phyloP scores from a whole-genome alignment of 2,329 filamentous ascomycete genomes.

The Elsinoe batatas region DNA sequence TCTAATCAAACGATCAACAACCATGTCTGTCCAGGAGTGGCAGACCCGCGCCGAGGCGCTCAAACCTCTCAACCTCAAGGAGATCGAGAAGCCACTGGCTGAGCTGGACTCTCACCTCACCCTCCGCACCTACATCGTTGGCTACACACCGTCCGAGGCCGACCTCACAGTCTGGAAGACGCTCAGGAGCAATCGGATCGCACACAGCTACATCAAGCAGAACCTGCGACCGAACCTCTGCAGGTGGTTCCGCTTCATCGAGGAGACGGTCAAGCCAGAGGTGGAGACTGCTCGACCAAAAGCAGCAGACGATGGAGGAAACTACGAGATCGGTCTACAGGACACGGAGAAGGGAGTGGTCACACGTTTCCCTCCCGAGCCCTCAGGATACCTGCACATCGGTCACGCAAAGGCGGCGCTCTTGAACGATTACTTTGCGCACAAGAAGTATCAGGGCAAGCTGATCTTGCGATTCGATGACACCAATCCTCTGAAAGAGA shows the following conservation, averaged over 20 bases:
- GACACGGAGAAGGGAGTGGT: conserved; percentile 84
- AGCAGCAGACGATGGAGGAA: conserved; percentile 70
- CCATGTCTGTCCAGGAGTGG: conserved; percentile 43
- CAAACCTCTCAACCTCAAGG: conserved; percentile 64
- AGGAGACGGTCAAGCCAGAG: conserved; percentile 63
- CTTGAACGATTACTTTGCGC: conserved; percentile 93
- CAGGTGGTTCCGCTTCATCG: conserved; percentile 81
- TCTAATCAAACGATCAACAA: background rate
- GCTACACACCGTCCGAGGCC: conserved; percentile 64
- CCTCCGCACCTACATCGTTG: conserved; percentile 75
- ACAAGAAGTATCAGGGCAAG: conserved; percentile 84
- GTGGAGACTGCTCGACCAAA: conserved; percentile 42
- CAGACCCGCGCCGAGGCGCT: conserved; percentile 43
- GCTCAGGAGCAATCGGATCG: conserved; percentile 75
- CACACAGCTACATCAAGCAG: conserved; percentile 69
- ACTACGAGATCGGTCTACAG: conserved; percentile 78
- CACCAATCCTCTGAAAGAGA: conserved; percentile 95
- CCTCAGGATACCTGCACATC: conserved; percentile 90
- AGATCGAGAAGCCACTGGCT: conserved; percentile 62
- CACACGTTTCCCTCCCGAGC: conserved; percentile 87
- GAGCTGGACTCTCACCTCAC: conserved; percentile 81
- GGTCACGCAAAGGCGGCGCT: conserved; percentile 90
- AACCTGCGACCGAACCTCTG: conserved; percentile 65
- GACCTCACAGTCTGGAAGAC: conserved; percentile 78
- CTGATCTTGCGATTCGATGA: conserved; percentile 91